These are phyloP conservation scores for Ceratobasidium theobromae DNA, from an alignment of 1,284 basidiomycete genomes.

Conservation along the genomic window DNA sequence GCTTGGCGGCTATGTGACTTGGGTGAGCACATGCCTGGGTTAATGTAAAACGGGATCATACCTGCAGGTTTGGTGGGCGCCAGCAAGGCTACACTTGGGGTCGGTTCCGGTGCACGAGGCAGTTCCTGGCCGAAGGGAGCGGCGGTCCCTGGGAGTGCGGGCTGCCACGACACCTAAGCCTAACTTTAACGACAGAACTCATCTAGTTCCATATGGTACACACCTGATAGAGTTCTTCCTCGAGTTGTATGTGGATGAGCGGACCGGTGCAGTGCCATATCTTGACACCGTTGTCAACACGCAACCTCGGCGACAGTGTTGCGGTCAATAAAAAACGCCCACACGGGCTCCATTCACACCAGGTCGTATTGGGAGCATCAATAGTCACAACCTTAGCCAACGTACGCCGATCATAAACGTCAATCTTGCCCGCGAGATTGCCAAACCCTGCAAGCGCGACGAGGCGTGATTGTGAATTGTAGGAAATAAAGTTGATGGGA, in stretches of 20 bases:
- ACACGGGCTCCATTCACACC: conserved; percentile 95
- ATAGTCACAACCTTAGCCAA: conserved; percentile 83
- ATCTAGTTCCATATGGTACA: not conserved
- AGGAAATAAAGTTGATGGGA: conserved; percentile 89
- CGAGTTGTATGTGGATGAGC: conserved; percentile 73
- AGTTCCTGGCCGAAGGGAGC: conserved; percentile 71
- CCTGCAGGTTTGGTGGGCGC: conserved; percentile 46
- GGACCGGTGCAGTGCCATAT: conserved; percentile 92
- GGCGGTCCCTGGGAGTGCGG: conserved; percentile 47
- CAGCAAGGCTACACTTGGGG: conserved; percentile 54
- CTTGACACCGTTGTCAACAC: conserved; percentile 97
- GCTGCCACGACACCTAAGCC: conserved; percentile 69
- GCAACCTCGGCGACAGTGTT: conserved; percentile 87
- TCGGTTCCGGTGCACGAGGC: conserved; percentile 74
- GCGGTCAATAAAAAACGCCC: conserved; percentile 92
- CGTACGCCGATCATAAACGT: conserved; percentile 87
- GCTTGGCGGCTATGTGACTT: conserved; percentile 48
- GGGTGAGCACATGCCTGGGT: not conserved
- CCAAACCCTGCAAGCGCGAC: conserved; percentile 93
- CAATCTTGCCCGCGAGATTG: conserved; percentile 91
- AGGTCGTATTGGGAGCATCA: conserved; percentile 89
- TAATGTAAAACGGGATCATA: conserved; percentile 36
- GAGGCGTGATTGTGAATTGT: conserved; percentile 92
- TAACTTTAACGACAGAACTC: not conserved
- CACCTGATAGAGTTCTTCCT: conserved; percentile 87